phyloP scores from a whole-genome alignment of 1,139 yeast genomes.

The Suhomyces kunorum region DNA sequence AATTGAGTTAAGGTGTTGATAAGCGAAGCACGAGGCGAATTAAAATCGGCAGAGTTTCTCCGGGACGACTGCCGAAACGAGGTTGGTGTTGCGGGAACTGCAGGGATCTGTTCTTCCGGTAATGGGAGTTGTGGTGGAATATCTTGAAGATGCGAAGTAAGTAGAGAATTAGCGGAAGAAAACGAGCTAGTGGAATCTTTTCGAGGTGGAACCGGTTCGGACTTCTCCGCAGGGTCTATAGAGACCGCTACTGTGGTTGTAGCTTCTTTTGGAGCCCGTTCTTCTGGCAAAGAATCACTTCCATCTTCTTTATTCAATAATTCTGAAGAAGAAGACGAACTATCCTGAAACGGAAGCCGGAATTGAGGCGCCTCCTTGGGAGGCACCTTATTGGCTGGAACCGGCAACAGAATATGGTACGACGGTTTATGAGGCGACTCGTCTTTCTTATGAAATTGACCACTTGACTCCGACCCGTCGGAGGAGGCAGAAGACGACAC shows the following conservation, averaged over 20 bases:
- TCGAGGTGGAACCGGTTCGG: conserved; percentile 14
- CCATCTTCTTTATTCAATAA: conserved; percentile 9
- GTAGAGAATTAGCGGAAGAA: conserved; percentile 30
- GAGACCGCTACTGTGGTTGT: conserved; percentile 30
- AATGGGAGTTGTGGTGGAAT: conserved; percentile 58
- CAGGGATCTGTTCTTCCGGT: conserved; percentile 55
- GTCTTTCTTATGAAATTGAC: not conserved
- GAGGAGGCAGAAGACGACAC: conserved; percentile 13
- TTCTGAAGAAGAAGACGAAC: conserved; percentile 5
- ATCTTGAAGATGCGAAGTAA: conserved; percentile 39
- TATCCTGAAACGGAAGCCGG: conserved; percentile 66
- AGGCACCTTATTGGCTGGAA: conserved; percentile 23
- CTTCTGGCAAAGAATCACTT: too few relatives aligned
- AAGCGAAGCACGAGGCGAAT: conserved; percentile 47
- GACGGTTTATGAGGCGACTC: conserved; percentile 9
- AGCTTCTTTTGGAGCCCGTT: too few relatives aligned
- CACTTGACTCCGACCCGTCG: conserved; percentile 5
- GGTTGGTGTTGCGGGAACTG: conserved; percentile 39
- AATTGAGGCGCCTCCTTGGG: conserved; percentile 49
- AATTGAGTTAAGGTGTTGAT: conserved; percentile 46
- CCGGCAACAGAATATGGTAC: conserved; percentile 27
- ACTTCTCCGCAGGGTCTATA: conserved; percentile 15
- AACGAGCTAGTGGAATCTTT: conserved; percentile 35
- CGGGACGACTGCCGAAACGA: conserved; percentile 40
- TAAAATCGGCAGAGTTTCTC: conserved; percentile 38